Conservation (phyloP, 2,329 filamentous ascomycete species). For the Cercospora sojina region DNA sequence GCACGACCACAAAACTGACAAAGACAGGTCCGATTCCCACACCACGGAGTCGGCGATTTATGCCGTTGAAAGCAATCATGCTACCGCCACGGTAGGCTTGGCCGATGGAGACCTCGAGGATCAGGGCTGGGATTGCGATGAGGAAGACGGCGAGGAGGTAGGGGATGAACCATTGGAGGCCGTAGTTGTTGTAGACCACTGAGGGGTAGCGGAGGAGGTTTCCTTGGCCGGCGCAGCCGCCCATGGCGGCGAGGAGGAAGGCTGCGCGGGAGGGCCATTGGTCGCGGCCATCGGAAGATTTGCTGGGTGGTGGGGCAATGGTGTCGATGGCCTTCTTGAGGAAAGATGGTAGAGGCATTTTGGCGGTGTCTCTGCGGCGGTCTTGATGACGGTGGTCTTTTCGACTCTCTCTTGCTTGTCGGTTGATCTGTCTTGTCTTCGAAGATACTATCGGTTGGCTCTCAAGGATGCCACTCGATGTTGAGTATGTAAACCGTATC, state of each 20-base stretch:
- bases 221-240: conserved; percentile 58
- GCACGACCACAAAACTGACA: conserved; percentile 56
- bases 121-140: conserved; percentile 57
- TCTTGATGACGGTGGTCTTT: neutral
- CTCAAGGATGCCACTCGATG: conserved; percentile 14
- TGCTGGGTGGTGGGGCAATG: conserved; percentile 11
- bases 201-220: conserved; percentile 60
- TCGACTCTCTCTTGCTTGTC: neutral
- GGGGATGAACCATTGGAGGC: conserved; percentile 62
- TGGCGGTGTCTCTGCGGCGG: neutral
- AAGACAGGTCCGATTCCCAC: conserved; percentile 55
- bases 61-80: conserved; percentile 41
- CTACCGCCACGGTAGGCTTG: conserved; percentile 51
- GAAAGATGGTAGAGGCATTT: conserved; percentile 5
- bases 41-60: conserved; percentile 55
- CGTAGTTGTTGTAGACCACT: conserved; percentile 60
- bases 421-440: neutral
- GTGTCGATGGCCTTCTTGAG: conserved; percentile 16
- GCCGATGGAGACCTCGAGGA: conserved; percentile 55
- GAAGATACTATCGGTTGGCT: neutral
- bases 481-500: conserved; percentile 10
- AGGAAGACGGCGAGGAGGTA: conserved; percentile 58
- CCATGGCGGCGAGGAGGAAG: conserved; percentile 59
- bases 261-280: conserved; percentile 57
- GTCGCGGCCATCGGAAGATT: conserved; percentile 48